Base-by-base conservation (phyloP, 1,139 yeast genomes). In the Arxiozyma slooffiae region DNA sequence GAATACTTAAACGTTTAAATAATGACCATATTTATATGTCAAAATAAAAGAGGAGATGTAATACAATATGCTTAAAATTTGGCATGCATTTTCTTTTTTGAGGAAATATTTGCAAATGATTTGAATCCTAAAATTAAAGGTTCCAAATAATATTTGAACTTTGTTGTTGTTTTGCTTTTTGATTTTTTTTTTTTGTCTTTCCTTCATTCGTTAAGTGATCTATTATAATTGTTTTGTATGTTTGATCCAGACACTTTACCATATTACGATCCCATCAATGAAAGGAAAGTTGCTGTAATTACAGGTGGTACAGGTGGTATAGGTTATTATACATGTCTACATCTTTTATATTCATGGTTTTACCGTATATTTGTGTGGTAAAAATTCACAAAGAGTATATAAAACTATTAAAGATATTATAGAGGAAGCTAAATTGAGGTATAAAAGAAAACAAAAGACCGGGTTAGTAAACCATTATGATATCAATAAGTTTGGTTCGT, bases 281-380 rank as follows among this genome's bases (percentile, higher is more conserved):
- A 75, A 21, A 71, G 85, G 24, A 71, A 78, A 52, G 82, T 84
- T 2, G 89, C 84, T 0, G 67, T 86, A 7, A 79, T 87, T 34
- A 83, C 94, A 0, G 95, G 95, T 1, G 95, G 89, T 6, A 85
- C 82, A 60, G 75, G 83, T 45, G 95, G 95, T 0, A 75, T 85
- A 22, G 96, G 96, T 4, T 85, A 81, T 74, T 84, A 72, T 63
- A 83, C 94, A 0, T 85, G 78, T 3, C 69, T 86, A 21, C 94
- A 86, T 60, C 72, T 88, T n/a, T 14, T 85, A 82, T 60, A 70
- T 85, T 49, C 96, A 86, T 60, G 96, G 96, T 0, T 84, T 78
- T 62, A 70, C 75, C 4, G 82, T 87, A 2, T 87, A 87, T 61
- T 70, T 86, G 50, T 86, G 83, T 1, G 92, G 95, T 1, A 69